Base-by-base conservation (phyloP, 2,329 filamentous ascomycete genomes). In the Diaporthe ilicicola region DNA sequence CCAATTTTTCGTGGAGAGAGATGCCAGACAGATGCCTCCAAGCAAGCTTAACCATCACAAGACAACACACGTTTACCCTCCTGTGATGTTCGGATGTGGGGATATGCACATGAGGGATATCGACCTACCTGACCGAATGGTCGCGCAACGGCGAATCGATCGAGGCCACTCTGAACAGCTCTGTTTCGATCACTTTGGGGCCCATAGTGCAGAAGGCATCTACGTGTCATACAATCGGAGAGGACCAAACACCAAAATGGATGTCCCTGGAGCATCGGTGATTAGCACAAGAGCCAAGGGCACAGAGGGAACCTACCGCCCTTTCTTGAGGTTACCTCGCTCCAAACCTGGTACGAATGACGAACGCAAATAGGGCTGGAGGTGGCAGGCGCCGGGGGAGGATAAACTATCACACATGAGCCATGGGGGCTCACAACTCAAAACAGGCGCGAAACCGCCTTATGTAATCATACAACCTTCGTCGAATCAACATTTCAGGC, bases 1-100 rank as follows among this genome's bases (percentile, higher is more conserved):
- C 24, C 89, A 92, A 76, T 94, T 93, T 77, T 90, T 92, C 74
- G 83, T 88, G 27, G 69, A 66, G 4, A 64, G 59, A 22, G 48
- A 59, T 17, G 29, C 50, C 42, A 81, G 83, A 69, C 81, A 77
- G 56, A 74, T 76, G 71, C 73, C 70, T 55, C 12, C 13, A 67
- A 13, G 34, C 1, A 15, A 53, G 5, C n/a, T 9, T 17, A 3
- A 15, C 4, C 1, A 42, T 4, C 42, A 62, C 29, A 8, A n/a
- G 15, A 9, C 61, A 70, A 75, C 61, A 74, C 70, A 9, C 27
- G 27, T 32, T 0, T 71, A 71, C 29, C 64, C 68, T 8, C 42
- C 44, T 9, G 29, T 68, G 3, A 24, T 15, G 7, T 71, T 73
- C 22, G 71, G 71, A 22, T 66, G 67, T 37, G 69, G 71, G 8